These are phyloP conservation scores for Chytriomyces hyalinus DNA, from an alignment of 192 early-diverging fungal genomes.

Conservation along the genomic window DNA sequence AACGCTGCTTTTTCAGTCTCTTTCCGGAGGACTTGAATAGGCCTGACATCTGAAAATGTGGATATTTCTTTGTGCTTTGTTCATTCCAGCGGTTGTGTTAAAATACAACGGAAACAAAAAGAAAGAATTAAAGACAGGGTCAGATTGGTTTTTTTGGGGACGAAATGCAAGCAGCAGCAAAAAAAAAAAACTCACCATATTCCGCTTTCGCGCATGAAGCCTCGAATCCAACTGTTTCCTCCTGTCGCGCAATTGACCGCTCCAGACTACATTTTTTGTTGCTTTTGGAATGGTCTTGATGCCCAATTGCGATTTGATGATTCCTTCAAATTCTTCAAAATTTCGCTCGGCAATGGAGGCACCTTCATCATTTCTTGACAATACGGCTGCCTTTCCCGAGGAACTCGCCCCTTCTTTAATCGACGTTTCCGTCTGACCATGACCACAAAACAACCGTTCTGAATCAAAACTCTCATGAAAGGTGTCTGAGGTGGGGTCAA, in stretches of 20 bases:
- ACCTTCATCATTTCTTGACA: background rate
- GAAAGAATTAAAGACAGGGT: too few relatives aligned
- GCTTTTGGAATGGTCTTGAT: slow-evolving; percentile 2
- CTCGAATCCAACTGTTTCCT: slow-evolving; percentile 12
- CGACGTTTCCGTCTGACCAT: too few relatives aligned
- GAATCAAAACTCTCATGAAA: too few relatives aligned
- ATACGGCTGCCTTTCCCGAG: background rate
- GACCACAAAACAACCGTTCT: too few relatives aligned
- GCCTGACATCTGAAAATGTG: slow-evolving; percentile 7
- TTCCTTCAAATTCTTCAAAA: background rate
- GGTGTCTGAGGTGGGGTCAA: too few relatives aligned
- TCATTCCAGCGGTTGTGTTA: too few relatives aligned
- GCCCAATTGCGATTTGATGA: slow-evolving; percentile 7
- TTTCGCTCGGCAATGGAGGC: slow-evolving; percentile 14
- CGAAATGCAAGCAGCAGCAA: background rate
- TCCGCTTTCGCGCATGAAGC: slow-evolving; percentile 7
- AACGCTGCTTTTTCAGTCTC: slow-evolving; percentile 10
- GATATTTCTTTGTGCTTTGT: slow-evolving; percentile 18
- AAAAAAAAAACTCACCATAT: background rate
- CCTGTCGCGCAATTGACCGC: slow-evolving; percentile 7
- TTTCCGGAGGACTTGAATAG: slow-evolving; percentile 8
- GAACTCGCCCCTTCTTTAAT: background rate
- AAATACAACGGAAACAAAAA: too few relatives aligned
- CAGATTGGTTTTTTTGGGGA: background rate
- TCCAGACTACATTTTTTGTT: background rate